Percentiles rank a stretch among this genome's conserved stretches.
Evolutionary conservation across 2,329 filamentous ascomycete species (phyloP).

Genomic region (Aspergillus jensenii): DNA sequence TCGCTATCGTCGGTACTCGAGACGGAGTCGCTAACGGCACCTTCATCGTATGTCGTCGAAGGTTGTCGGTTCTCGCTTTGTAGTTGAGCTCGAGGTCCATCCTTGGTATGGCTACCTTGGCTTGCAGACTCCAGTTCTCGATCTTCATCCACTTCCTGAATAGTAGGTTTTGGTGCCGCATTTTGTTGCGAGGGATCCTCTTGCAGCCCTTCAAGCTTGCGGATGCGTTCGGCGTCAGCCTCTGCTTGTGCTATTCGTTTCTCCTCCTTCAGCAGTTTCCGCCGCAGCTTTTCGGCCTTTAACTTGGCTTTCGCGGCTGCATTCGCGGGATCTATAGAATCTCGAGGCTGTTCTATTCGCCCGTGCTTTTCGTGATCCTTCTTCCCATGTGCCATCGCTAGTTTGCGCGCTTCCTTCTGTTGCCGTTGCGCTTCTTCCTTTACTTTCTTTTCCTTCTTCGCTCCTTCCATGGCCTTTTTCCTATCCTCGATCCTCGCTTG

Average conservation of each 20-base stretch:
- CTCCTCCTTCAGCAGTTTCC: constrained; percentile 66
- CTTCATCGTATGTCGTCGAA: neutral
- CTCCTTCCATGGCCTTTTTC: constrained; percentile 64
- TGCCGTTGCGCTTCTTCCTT: neutral
- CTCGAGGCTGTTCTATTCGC: constrained; percentile 25
- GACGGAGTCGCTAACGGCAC: constrained; percentile 4
- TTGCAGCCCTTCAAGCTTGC: constrained; percentile 34
- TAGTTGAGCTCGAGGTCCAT: neutral
- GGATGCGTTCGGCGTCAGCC: constrained; percentile 41
- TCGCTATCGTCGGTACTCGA: constrained; percentile 30
- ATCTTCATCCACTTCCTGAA: neutral
- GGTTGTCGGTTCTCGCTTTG: neutral
- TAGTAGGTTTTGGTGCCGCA: neutral
- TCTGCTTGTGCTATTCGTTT: constrained; percentile 46
- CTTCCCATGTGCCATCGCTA: constrained; percentile 30
- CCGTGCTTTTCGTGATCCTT: constrained; percentile 23
- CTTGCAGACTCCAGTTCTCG: neutral
- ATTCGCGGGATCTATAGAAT: constrained; percentile 28
- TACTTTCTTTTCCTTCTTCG: constrained; percentile 49
- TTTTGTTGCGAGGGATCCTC: constrained; percentile 20
- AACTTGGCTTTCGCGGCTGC: constrained; percentile 37
- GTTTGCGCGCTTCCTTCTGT: constrained; percentile 23
- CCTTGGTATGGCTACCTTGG: too few species aligned
- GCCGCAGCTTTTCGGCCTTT: constrained; percentile 43
- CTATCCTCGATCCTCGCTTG: constrained; percentile 64